Conservation (phyloP, 306 rosid species). For the Cajanus cajan region DNA sequence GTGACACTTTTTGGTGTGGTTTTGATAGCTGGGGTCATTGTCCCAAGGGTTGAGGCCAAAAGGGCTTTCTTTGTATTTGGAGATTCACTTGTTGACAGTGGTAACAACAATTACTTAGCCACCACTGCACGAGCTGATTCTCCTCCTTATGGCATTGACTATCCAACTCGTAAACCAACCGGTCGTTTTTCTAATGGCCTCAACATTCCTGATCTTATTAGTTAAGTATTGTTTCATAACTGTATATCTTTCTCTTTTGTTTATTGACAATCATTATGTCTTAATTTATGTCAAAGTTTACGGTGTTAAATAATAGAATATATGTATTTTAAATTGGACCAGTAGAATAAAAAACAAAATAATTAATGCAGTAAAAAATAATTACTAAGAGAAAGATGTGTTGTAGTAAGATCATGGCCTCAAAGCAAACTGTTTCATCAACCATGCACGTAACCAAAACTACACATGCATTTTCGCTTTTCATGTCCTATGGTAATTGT, state of each 20-base stretch:
- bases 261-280: neutral
- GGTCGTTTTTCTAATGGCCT: conserved; percentile 74
- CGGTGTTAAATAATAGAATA: no score
- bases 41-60: conserved; percentile 23
- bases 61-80: conserved; percentile 71
- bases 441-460: no score
- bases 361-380: neutral
- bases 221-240: conserved; percentile 27
- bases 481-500: no score
- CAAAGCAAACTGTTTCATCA: no score
- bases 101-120: conserved; percentile 61
- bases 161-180: conserved; percentile 51
- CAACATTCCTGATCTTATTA: conserved; percentile 64
- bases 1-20: neutral
- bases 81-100: conserved; percentile 67
- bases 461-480: no score
- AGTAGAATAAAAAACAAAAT: neutral
- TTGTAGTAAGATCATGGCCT: no score
- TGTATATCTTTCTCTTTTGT: neutral
- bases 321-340: neutral
- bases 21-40: conserved; percentile 16
- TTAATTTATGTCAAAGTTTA: no score
- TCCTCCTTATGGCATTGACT: conserved; percentile 72
- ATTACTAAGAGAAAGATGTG: neutral
- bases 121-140: conserved; percentile 70